Conservation (phyloP, 257 asterid species). For the Rehmannia glutinosa region DNA sequence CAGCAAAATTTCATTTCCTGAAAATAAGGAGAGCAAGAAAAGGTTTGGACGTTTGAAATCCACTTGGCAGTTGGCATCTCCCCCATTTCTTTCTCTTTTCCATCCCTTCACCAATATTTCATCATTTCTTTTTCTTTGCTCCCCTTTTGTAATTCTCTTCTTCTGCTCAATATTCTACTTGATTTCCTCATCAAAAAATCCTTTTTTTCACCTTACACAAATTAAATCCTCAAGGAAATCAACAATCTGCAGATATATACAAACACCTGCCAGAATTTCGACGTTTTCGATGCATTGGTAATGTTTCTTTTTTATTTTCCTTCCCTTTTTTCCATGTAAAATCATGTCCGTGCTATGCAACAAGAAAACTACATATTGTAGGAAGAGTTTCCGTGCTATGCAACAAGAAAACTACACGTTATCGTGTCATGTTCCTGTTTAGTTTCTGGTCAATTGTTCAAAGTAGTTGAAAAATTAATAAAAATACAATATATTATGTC, state of each 20-base stretch:
- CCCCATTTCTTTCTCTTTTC: not conserved
- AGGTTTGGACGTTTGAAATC: constrained; percentile 19
- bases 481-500: no score
- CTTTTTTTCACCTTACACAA: not conserved
- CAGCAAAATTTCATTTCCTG: not conserved
- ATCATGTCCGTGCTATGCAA: not conserved
- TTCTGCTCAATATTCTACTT: not conserved
- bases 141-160: not conserved
- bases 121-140: not conserved
- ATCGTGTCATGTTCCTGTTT: no score
- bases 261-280: not conserved
- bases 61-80: constrained; percentile 26
- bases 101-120: not conserved
- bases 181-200: not conserved
- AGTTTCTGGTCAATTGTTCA: no score
- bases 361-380: not conserved
- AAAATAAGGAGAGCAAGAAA: constrained; percentile 19
- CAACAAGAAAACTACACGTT: no score
- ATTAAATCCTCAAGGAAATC: not conserved
- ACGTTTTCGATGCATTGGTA: not conserved
- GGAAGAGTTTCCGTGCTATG: no score
- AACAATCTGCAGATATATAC: no score
- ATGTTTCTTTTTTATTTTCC: not conserved
- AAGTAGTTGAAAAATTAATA: no score
- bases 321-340: not conserved